A percentile compares a stretch with the other conserved stretches of the same genome.
Evolutionary conservation across 768 basidiomycete genomes (phyloP).

Genomic region (Mycena metata): DNA sequence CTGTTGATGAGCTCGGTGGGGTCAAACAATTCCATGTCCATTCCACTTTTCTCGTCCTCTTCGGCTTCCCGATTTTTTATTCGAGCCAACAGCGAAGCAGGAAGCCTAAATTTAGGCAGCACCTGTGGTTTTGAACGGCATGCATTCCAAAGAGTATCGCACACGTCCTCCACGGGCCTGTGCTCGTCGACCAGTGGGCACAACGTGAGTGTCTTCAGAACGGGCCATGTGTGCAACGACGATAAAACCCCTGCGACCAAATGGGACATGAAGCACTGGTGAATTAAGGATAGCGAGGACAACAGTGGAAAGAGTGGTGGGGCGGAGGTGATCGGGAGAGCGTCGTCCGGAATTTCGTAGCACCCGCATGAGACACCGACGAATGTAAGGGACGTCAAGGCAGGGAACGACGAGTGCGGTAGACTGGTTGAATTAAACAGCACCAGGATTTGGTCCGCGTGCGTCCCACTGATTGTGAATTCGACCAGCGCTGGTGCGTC

Average conservation of each 20-base stretch:
- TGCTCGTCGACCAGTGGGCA: too few relatives aligned
- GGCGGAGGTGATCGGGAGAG: neutral
- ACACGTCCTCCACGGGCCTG: too few relatives aligned
- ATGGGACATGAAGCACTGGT: neutral
- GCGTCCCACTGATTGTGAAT: neutral
- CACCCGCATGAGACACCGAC: neutral
- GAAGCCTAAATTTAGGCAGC: constrained; percentile 11
- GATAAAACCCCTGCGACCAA: neutral
- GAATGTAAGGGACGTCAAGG: constrained; percentile 13
- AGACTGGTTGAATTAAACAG: constrained; percentile 1
- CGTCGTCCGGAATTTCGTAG: too few relatives aligned
- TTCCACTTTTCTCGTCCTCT: too few relatives aligned
- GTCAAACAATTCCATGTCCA: neutral
- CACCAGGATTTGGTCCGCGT: constrained; percentile 13
- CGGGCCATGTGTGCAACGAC: neutral
- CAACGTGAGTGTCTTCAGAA: too few relatives aligned
- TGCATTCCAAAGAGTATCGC: too few relatives aligned
- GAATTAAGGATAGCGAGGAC: constrained; percentile 8
- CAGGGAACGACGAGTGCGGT: neutral
- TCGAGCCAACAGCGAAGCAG: neutral
- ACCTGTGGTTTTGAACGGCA: too few relatives aligned
- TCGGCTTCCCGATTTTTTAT: neutral
- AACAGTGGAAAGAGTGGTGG: constrained; percentile 6
- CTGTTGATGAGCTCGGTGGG: neutral
- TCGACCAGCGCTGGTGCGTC: neutral